Base-by-base conservation (phyloP, 352 stramenopile genomes). In the Phytopythium sindhum region DNA sequence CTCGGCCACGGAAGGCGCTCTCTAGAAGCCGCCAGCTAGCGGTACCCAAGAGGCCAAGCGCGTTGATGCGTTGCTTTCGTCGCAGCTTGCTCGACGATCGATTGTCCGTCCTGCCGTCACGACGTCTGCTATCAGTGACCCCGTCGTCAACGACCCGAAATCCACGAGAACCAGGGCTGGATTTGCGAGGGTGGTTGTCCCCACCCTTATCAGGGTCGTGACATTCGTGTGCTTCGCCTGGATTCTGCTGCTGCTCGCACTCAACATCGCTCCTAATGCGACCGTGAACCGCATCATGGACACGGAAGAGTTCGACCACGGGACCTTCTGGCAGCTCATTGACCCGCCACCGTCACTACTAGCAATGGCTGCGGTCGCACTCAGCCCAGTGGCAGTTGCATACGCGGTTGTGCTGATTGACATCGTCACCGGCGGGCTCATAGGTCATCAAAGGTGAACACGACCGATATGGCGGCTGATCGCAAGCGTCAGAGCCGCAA, bases 301-400 rank as follows among this genome's bases (percentile, higher is more conserved):
- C 37, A 80, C 69, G 0, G 47, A 70, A 19, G 42, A 35, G 9
- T 70, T 77, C 21, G 72, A 80, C 26, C 52, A 67, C 10, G 73
- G 73, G 0, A 52, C 55, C n/a, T 80, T 80, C 44, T 80, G 69
- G 73, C 48, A 74, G 19, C 65, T 76, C 26, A 56, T 76, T 3
- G 55, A 76, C 1, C 63, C 59, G 35, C 42, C 58, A 12, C 31
- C 55, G 4, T 64, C 53, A 14, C 33, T 78, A 0, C 54, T 68
- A 19, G 54, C 48, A 23, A 31, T 72, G 3, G 63, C 63, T 26
- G 28, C 69, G 0, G 15, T 67, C 9, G 51, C 62, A 3, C 60
- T 77, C 9, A 61, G 48, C 21, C 21, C 68, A 33, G 48, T 67
- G 2, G 64, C 64, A 0, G 6, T 71, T 5, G 65, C 64, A 0